Percentiles rank a stretch among this genome's conserved stretches.
These are phyloP conservation scores for Cenchrus americanus DNA, from an alignment of 176 grass and related monocot species.

Conservation along the genomic window DNA sequence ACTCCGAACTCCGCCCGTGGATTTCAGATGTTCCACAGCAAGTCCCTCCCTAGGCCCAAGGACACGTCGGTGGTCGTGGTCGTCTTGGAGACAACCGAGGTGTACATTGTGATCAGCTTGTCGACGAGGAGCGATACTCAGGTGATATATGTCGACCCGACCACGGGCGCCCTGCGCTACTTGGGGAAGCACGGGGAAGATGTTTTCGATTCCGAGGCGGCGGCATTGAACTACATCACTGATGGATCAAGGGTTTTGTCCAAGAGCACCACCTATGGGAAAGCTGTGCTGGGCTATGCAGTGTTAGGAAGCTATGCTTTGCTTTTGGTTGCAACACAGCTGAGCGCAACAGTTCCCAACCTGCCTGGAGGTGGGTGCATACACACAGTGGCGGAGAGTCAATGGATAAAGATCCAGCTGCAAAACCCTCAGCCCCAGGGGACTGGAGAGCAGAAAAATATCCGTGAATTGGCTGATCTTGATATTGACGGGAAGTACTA, in stretches of 20 bases:
- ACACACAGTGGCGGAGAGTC: constrained; percentile 74
- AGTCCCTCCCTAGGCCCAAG: constrained; percentile 24
- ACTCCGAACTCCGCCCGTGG: too few species aligned
- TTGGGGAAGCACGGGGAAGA: constrained; percentile 67
- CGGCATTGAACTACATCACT: constrained; percentile 79
- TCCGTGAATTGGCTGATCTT: constrained; percentile 75
- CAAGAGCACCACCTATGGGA: constrained; percentile 69
- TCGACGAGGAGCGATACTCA: constrained; percentile 64
- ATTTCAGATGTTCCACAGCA: constrained; percentile 15
- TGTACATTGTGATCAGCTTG: constrained; percentile 83
- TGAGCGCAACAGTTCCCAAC: constrained; percentile 57
- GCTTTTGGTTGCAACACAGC: constrained; percentile 80
- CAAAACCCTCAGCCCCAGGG: constrained; percentile 87
- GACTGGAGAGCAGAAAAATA: constrained; percentile 78
- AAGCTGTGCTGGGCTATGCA: constrained; percentile 78
- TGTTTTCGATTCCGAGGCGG: constrained; percentile 71
- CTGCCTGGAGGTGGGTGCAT: constrained; percentile 86
- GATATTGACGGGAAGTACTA: constrained; percentile 98
- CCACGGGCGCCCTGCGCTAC: constrained; percentile 72
- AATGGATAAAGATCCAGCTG: constrained; percentile 89
- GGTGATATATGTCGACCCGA: constrained; percentile 86
- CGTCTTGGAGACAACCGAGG: constrained; percentile 68
- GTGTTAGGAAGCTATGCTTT: constrained; percentile 71
- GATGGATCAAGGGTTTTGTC: constrained; percentile 71
- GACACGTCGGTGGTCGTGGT: constrained; percentile 67